These are phyloP conservation scores for Penicillium sp. DNA, from an alignment of 2,329 filamentous ascomycete species.

Conservation along the genomic window DNA sequence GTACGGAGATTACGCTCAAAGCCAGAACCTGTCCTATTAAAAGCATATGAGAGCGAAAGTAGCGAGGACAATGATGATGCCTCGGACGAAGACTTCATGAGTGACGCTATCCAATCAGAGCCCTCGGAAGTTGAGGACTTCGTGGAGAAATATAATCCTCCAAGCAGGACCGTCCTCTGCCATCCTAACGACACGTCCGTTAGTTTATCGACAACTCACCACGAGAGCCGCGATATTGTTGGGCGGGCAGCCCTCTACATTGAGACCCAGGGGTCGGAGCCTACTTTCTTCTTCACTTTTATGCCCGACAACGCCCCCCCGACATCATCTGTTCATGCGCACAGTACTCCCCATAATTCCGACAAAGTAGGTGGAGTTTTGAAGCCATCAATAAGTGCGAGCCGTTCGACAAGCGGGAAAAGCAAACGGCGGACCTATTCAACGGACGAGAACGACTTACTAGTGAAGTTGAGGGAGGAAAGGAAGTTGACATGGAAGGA, in stretches of 20 bases:
- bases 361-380: background rate
- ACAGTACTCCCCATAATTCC: background rate
- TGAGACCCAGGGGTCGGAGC: background rate
- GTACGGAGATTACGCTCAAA: background rate
- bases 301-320: background rate
- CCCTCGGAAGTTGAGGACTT: background rate
- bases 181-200: background rate
- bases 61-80: background rate
- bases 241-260: slow-evolving; percentile 3
- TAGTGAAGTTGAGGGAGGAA: no score
- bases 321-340: background rate
- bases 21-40: background rate
- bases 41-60: background rate
- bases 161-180: background rate
- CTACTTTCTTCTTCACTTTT: slow-evolving; percentile 7
- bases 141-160: background rate
- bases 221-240: slow-evolving; percentile 1
- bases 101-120: background rate
- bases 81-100: slow-evolving; percentile 10
- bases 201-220: background rate
- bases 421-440: slow-evolving; percentile 4
- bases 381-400: background rate
- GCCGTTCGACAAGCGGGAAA: background rate
- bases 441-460: slow-evolving; percentile 1
- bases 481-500: no score